Percentiles rank a stretch among this genome's conserved stretches.
Evolutionary conservation across 2,329 filamentous ascomycete genomes (phyloP).

Genomic region (Talaromyces islandicus): DNA sequence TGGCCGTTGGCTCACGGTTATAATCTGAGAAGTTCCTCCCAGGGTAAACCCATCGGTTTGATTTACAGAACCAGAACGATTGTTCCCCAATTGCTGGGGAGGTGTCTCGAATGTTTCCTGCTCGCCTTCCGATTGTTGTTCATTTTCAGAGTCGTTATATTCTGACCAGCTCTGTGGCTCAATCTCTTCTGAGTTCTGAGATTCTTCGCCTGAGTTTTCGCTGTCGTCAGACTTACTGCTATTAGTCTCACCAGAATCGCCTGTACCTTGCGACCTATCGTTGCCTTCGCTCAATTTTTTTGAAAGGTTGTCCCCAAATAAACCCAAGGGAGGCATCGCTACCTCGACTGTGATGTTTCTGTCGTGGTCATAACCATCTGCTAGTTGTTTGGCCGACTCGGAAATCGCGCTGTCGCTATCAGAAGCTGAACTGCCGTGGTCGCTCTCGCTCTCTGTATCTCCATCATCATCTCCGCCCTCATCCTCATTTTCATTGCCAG

Average conservation of each 20-base stretch:
- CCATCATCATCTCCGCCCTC: not conserved
- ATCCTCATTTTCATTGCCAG: not conserved
- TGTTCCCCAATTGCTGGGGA: not conserved
- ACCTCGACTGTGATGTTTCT: not conserved
- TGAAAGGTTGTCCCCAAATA: not conserved
- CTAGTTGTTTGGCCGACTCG: not conserved
- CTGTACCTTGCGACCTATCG: not conserved
- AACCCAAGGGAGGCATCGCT: not conserved
- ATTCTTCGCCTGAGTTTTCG: not conserved
- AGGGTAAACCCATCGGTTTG: not conserved
- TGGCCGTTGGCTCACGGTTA: not conserved
- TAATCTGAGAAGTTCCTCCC: not conserved
- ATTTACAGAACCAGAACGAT: not conserved
- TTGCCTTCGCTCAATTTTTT: not conserved
- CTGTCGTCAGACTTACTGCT: not conserved
- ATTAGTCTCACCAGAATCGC: not conserved
- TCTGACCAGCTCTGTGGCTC: not conserved
- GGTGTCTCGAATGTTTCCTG: not conserved
- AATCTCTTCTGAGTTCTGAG: not conserved
- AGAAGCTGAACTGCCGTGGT: not conserved
- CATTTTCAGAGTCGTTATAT: constrained; percentile 6
- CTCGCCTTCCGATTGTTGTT: not conserved
- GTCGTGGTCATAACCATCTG: not conserved
- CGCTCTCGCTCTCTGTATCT: not conserved
- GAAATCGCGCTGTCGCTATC: not conserved